phyloP scores from a whole-genome alignment of 2,329 filamentous ascomycete species.

The Neurospora sp. region DNA sequence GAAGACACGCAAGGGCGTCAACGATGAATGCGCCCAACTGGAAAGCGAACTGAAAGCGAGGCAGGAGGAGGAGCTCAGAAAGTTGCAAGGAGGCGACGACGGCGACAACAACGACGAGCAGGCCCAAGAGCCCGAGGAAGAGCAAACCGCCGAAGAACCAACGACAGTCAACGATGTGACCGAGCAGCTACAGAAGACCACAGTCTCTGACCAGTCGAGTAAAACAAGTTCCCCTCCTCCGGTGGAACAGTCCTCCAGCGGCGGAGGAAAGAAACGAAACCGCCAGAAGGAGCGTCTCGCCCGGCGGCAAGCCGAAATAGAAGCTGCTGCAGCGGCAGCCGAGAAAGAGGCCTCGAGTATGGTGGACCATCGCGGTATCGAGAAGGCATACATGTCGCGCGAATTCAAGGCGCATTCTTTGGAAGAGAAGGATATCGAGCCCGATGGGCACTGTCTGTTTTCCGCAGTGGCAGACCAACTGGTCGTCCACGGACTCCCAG shows the following conservation, averaged over 20 bases:
- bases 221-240: neutral
- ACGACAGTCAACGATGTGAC: conserved; percentile 4
- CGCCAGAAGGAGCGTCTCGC: conserved; percentile 86
- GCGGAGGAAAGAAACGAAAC: conserved; percentile 63
- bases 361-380: conserved; percentile 61
- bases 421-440: conserved; percentile 67
- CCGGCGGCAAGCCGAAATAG: conserved; percentile 75
- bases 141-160: neutral
- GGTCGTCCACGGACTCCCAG: conserved; percentile 36
- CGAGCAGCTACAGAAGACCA: conserved; percentile 6
- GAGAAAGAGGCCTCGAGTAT: conserved; percentile 65
- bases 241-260: conserved; percentile 15
- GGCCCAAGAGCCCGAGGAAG: neutral
- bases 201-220: conserved; percentile 7
- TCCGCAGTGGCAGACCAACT: conserved; percentile 85
- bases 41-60: conserved; percentile 57
- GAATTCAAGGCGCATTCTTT: conserved; percentile 57
- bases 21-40: conserved; percentile 63
- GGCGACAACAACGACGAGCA: conserved; percentile 14
- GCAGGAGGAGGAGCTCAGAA: conserved; percentile 52
- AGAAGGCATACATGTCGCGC: conserved; percentile 60
- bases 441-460: conserved; percentile 94
- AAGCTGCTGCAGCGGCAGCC: conserved; percentile 57
- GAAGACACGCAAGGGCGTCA: conserved; percentile 67
- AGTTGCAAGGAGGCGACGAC: conserved; percentile 23